These are phyloP conservation scores for Cordyceps pruinosa DNA, from an alignment of 2,329 filamentous ascomycete genomes.

Conservation along the genomic window DNA sequence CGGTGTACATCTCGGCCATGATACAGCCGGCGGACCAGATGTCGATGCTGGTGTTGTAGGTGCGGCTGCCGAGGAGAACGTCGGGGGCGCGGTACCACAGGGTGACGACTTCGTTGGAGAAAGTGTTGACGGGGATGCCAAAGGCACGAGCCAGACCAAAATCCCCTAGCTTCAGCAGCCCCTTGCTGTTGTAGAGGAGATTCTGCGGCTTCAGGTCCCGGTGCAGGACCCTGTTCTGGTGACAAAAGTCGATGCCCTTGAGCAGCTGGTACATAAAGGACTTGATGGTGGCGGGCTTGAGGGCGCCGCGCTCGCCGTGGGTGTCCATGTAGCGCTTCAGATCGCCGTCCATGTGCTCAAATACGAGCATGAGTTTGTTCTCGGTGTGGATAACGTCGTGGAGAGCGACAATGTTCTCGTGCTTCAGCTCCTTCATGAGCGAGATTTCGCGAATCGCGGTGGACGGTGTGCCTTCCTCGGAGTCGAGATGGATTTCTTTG, in stretches of 20 bases:
- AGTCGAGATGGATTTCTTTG: slow-evolving; percentile 98
- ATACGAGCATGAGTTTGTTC: slow-evolving; percentile 99
- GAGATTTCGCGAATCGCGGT: slow-evolving; percentile 98
- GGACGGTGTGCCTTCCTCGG: slow-evolving; percentile 93
- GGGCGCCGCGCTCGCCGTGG: slow-evolving; percentile 77
- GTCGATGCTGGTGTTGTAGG: slow-evolving; percentile 99
- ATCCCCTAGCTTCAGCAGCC: slow-evolving; percentile 85
- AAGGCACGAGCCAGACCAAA: slow-evolving; percentile 93
- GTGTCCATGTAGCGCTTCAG: slow-evolving; percentile 99
- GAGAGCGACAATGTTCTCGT: slow-evolving; percentile 94
- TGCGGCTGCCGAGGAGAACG: slow-evolving; percentile 85
- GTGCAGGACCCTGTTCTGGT: slow-evolving; percentile 93
- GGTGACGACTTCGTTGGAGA: slow-evolving; percentile 96
- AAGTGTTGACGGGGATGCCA: slow-evolving; percentile 95
- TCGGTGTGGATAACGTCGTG: slow-evolving; percentile 99
- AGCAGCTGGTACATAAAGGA: slow-evolving; percentile 98
- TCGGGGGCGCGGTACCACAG: slow-evolving; percentile 97
- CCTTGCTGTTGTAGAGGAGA: slow-evolving; percentile 87
- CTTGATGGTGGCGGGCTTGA: slow-evolving; percentile 89
- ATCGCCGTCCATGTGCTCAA: slow-evolving; percentile 98
- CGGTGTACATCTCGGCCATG: slow-evolving; percentile 99
- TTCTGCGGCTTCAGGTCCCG: slow-evolving; percentile 96
- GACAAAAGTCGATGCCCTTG: slow-evolving; percentile 93
- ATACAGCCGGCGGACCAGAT: slow-evolving; percentile 99
- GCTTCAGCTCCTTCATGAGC: slow-evolving; percentile 98